Percentiles rank a stretch among this genome's conserved stretches.
Evolutionary conservation across 1,139 yeast genomes (phyloP).

Genomic region (Saccharomyces hybrid): DNA sequence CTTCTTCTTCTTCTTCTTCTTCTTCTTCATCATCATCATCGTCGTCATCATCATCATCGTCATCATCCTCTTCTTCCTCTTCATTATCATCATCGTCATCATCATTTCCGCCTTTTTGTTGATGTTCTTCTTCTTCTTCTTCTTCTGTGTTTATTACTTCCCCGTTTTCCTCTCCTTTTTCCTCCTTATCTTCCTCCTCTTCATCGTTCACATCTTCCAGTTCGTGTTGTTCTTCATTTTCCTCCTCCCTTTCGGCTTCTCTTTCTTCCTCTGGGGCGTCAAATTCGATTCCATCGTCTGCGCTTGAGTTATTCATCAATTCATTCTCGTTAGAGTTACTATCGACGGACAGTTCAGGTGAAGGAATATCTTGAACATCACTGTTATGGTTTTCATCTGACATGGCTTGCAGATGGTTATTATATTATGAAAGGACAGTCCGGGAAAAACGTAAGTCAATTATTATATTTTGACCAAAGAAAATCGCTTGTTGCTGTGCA

Average conservation of each 20-base stretch:
- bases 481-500: not conserved
- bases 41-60: slow-evolving; percentile 7
- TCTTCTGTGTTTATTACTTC: slow-evolving; percentile 6
- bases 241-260: slow-evolving; percentile 12
- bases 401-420: not conserved
- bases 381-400: not conserved
- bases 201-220: slow-evolving; percentile 18
- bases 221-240: slow-evolving; percentile 17
- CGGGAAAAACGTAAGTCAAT: not conserved
- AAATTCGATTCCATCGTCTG: not conserved
- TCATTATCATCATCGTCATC: slow-evolving; percentile 11
- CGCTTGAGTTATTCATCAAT: not conserved
- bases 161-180: slow-evolving; percentile 12
- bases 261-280: not conserved
- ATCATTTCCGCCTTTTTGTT: slow-evolving; percentile 16
- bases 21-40: slow-evolving; percentile 9
- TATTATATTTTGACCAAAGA: not conserved
- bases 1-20: slow-evolving; percentile 13
- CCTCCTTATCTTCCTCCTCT: slow-evolving; percentile 18
- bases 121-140: slow-evolving; percentile 18
- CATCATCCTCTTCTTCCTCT: slow-evolving; percentile 20
- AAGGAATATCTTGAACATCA: not conserved
- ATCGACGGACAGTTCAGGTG: not conserved
- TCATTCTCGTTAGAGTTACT: not conserved
- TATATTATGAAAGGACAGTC: not conserved